Conservation (phyloP, 345 rosid genomes). For the Brassica nigra region DNA sequence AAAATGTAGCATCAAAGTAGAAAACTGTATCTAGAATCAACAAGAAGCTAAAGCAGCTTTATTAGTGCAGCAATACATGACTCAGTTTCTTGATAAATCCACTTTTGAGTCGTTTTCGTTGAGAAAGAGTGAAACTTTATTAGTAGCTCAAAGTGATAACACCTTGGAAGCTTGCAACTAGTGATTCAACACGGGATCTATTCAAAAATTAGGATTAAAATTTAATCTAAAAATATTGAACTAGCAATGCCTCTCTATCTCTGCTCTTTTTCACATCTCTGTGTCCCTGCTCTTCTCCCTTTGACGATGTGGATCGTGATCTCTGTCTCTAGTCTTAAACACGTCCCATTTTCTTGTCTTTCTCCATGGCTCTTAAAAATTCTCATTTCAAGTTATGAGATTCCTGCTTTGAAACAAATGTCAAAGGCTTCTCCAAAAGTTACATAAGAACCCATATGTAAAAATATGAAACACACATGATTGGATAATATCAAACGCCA, state of each 20-base stretch:
- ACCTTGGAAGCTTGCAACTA: constrained; percentile 10
- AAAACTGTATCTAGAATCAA: neutral
- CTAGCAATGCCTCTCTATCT: constrained; percentile 26
- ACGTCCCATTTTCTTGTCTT: constrained; percentile 45
- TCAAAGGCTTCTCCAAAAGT: neutral
- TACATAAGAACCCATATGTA: neutral
- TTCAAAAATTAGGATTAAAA: too few species aligned
- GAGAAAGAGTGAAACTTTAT: constrained; percentile 13
- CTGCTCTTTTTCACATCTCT: constrained; percentile 24
- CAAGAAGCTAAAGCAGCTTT: constrained; percentile 24
- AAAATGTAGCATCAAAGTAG: neutral
- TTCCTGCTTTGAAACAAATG: constrained; percentile 50
- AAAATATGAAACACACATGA: neutral
- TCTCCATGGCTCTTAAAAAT: constrained; percentile 49
- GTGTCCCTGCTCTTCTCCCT: constrained; percentile 37
- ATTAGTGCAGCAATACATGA: constrained; percentile 7
- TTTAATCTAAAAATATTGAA: too few species aligned
- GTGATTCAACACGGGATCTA: neutral
- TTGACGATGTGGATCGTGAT: constrained; percentile 24
- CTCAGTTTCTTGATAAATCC: constrained; percentile 1
- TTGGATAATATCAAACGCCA: neutral
- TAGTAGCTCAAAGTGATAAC: neutral
- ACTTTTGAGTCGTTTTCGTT: constrained; percentile 21
- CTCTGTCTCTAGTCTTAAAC: constrained; percentile 44
- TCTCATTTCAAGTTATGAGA: constrained; percentile 49